Percentiles rank a stretch among this genome's conserved stretches.
These are phyloP conservation scores for Penicillium sp. DNA, from an alignment of 2,329 filamentous ascomycete genomes.

Conservation along the genomic window DNA sequence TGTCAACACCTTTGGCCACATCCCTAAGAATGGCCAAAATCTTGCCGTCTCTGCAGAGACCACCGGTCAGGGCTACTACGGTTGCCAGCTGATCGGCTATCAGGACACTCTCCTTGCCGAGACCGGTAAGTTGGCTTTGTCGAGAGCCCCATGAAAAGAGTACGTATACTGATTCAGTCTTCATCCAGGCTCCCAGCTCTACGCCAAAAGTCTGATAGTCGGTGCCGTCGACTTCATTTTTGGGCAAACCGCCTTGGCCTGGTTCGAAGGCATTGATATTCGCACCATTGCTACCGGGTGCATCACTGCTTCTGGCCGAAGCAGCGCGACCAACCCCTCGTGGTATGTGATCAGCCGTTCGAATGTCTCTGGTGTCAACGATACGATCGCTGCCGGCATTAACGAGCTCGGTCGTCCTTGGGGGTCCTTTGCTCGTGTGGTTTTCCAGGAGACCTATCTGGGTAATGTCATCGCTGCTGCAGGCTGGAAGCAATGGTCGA, in stretches of 20 bases:
- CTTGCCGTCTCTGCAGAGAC: constrained; percentile 16
- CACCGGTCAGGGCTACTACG: constrained; percentile 26
- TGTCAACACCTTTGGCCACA: constrained; percentile 10
- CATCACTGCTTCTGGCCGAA: constrained; percentile 18
- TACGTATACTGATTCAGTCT: background rate
- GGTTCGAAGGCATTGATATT: constrained; percentile 49
- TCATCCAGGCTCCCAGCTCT: constrained; percentile 35
- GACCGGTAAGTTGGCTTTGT: constrained; percentile 9
- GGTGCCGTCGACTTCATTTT: constrained; percentile 32
- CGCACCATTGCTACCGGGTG: constrained; percentile 19
- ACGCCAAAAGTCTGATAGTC: constrained; percentile 39
- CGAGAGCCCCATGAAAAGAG: background rate
- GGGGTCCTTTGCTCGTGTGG: constrained; percentile 27
- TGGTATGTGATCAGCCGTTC: constrained; percentile 20
- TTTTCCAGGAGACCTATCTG: constrained; percentile 25
- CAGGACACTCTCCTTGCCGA: constrained; percentile 41
- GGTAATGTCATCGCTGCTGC: constrained; percentile 24
- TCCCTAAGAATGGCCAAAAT: constrained; percentile 17
- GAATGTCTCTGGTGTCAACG: constrained; percentile 1
- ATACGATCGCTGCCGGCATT: constrained; percentile 3
- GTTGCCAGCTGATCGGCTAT: constrained; percentile 39
- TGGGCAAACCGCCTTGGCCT: constrained; percentile 41
- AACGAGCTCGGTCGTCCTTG: constrained; percentile 26
- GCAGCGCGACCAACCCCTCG: constrained; percentile 1
- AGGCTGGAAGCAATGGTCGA: constrained; percentile 41